phyloP scores from a whole-genome alignment of 2,329 filamentous ascomycete genomes.

The Aureobasidium sp. region DNA sequence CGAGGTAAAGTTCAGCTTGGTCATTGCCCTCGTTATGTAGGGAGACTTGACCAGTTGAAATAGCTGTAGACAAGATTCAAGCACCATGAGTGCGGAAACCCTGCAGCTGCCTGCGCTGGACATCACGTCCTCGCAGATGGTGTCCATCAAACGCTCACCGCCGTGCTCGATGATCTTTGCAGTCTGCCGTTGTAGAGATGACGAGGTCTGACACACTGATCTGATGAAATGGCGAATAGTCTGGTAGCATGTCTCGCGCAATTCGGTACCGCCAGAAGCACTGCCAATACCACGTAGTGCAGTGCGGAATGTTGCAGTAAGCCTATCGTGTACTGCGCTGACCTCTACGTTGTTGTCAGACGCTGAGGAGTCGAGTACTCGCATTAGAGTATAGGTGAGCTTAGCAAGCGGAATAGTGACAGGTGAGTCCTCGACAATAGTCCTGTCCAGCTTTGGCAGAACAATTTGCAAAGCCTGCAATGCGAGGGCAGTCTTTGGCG shows the following conservation, averaged over 20 bases:
- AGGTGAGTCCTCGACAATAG: constrained; percentile 59
- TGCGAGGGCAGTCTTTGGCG: constrained; percentile 67
- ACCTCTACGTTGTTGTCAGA: constrained; percentile 43
- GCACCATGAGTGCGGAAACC: constrained; percentile 76
- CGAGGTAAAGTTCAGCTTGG: constrained; percentile 82
- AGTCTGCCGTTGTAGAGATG: constrained; percentile 41
- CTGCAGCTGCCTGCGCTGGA: constrained; percentile 75
- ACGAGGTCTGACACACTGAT: constrained; percentile 3
- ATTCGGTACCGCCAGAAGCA: constrained; percentile 31
- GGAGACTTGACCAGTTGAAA: constrained; percentile 61
- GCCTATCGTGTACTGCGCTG: constrained; percentile 69
- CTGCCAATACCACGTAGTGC: constrained; percentile 50
- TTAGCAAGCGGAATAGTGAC: constrained; percentile 71
- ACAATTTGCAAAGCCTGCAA: constrained; percentile 81
- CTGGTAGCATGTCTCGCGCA: constrained; percentile 82
- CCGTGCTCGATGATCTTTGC: constrained; percentile 55
- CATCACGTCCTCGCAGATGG: constrained; percentile 88
- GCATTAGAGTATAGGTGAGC: constrained; percentile 65
- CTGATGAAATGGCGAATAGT: constrained; percentile 40
- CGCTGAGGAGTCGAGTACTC: constrained; percentile 56
- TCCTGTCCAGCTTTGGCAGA: constrained; percentile 76
- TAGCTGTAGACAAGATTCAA: constrained; percentile 69
- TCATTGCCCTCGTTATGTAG: constrained; percentile 70
- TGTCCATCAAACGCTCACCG: constrained; percentile 74
- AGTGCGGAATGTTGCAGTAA: constrained; percentile 86